A percentile compares a stretch with the other conserved stretches of the same genome.
These are phyloP conservation scores for Pholiota microspora DNA, from an alignment of 768 basidiomycete species.

Conservation along the genomic window DNA sequence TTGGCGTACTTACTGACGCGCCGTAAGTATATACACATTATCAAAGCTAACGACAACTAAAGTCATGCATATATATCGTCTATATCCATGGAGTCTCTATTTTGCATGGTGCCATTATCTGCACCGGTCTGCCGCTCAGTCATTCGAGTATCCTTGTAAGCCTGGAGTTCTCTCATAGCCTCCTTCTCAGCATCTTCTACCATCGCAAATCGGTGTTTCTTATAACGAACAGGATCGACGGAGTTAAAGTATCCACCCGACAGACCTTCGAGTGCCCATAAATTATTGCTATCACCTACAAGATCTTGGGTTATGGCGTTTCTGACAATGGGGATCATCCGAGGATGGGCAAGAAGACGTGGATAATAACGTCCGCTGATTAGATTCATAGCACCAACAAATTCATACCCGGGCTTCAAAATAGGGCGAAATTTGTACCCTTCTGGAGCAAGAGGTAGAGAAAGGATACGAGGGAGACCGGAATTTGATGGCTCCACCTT, in stretches of 20 bases:
- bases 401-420: constrained; percentile 58
- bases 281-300: constrained; percentile 42
- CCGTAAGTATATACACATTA: not conserved
- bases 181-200: constrained; percentile 58
- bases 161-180: constrained; percentile 41
- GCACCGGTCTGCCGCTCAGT: constrained; percentile 24
- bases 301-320: constrained; percentile 31
- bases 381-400: constrained; percentile 64
- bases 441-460: constrained; percentile 55
- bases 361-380: constrained; percentile 85
- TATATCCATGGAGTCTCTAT: no score
- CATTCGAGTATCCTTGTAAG: constrained; percentile 31
- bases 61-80: constrained; percentile 4
- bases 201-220: constrained; percentile 51
- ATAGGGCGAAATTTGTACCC: constrained; percentile 74
- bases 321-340: constrained; percentile 41
- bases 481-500: not conserved
- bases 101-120: no score
- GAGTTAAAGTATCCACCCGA: constrained; percentile 64
- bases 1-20: no score
- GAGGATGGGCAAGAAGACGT: constrained; percentile 61
- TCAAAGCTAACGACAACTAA: not conserved
- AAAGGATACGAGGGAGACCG: constrained; percentile 10
- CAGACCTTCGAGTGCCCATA: constrained; percentile 75
- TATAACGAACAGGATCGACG: constrained; percentile 66